Base-by-base conservation (phyloP, 495 filamentous ascomycete genomes). In the Viridothelium virens region DNA sequence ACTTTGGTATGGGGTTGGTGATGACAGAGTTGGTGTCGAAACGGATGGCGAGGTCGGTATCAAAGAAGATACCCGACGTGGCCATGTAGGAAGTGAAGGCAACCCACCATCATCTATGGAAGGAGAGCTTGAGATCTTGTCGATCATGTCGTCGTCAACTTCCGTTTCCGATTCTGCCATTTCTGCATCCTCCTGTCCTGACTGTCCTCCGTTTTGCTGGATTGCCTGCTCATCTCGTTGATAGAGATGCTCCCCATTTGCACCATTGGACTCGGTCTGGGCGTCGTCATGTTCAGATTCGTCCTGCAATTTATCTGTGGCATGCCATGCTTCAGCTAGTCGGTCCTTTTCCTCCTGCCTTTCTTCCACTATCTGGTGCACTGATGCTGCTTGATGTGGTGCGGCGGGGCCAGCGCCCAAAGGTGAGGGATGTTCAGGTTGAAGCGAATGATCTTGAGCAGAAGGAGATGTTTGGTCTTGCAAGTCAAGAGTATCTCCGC, bases 61-160 rank as follows among this genome's bases (percentile, higher is more conserved):
- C 63, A 77, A 66, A 63, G 75, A 75, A 38, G 70, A 70, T 38
- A 44, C 61, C 33, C 75, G 72, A 50, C 34, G 33, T 37, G 70
- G 74, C 76, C 75, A 76, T 33, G 9, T 47, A 74, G 72, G 68
- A 69, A 70, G 34, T 67, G 34, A 70, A 46, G 63, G 69, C 38
- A 63, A 91, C 92, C 80, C 85, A 98, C 94, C 94, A 84, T 99
- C 95, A 77, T 94, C 91, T 76, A 99, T 99, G 64, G 92, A 97
- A 68, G 94, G 94, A 69, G 92, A 96, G 76, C 92, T 97, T 61
- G 92, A 96, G 59, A 98, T 96, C 77, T 93, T 93, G 79, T 97
- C 94, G 88, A 93, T 90, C 81, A 90, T 79, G 74, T 97, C 94
- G 70, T 90, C 87, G 72, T 96, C 93, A 75, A 90, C 74, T 72